Evolutionary conservation across 371 early-diverging fungal genomes (phyloP).

Genomic region (Sporodiniella umbellata): DNA sequence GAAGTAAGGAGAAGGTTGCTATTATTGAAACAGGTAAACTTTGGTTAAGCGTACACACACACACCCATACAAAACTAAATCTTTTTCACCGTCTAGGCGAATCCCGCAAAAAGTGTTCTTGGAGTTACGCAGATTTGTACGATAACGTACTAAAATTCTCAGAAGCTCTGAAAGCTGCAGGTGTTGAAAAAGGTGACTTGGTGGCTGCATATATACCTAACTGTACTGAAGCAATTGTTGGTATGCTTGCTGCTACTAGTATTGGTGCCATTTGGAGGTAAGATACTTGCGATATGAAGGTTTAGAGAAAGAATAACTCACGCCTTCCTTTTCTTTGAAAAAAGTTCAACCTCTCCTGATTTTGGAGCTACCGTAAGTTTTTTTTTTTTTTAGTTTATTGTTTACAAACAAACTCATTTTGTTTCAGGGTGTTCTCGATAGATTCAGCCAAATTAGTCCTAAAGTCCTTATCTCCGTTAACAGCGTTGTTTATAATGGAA

Average conservation of each 20-base stretch:
- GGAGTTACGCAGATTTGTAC: slow-evolving; percentile 80
- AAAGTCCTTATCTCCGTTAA: slow-evolving; percentile 91
- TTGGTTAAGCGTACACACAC: background rate
- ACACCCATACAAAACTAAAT: background rate
- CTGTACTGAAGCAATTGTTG: slow-evolving; percentile 80
- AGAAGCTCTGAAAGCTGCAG: slow-evolving; percentile 67
- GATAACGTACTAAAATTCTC: slow-evolving; percentile 70
- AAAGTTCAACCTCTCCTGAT: slow-evolving; percentile 87
- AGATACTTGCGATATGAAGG: background rate
- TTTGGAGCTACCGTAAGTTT: slow-evolving; percentile 78
- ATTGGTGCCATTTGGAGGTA: slow-evolving; percentile 96
- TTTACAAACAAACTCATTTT: slow-evolving; percentile 3
- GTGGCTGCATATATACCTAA: slow-evolving; percentile 95
- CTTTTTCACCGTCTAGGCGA: slow-evolving; percentile 32
- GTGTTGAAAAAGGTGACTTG: slow-evolving; percentile 84
- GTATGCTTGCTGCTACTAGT: slow-evolving; percentile 90
- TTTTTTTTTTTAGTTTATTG: background rate
- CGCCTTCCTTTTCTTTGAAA: background rate
- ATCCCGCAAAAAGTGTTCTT: slow-evolving; percentile 37
- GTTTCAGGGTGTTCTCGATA: slow-evolving; percentile 82
- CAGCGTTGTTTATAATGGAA: slow-evolving; percentile 88
- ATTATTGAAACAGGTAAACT: slow-evolving; percentile 67
- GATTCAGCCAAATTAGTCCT: slow-evolving; percentile 94
- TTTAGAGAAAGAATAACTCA: background rate
- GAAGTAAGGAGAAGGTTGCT: slow-evolving; percentile 62